Percentiles rank a stretch among this genome's conserved stretches.
These are phyloP conservation scores for Hypoxylon sp. DNA, from an alignment of 2,329 filamentous ascomycete genomes.

Conservation along the genomic window DNA sequence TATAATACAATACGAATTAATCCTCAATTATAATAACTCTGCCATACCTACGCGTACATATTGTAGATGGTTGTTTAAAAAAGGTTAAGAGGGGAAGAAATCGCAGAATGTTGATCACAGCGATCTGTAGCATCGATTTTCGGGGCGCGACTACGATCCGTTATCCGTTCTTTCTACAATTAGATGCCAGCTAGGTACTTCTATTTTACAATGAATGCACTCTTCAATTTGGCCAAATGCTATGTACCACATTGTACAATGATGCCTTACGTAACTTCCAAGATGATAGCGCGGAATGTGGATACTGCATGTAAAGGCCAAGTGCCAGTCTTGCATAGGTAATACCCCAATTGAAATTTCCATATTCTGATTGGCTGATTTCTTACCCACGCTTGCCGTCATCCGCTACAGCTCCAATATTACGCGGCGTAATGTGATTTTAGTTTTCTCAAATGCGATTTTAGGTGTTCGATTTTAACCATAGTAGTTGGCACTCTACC, in stretches of 20 bases:
- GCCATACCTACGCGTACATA: constrained; percentile 8
- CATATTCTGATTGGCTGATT: constrained; percentile 15
- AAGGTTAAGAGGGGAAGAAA: constrained; percentile 32
- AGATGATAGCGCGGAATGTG: constrained; percentile 6
- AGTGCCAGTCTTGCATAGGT: constrained; percentile 12
- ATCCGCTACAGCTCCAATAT: background rate
- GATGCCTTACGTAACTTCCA: constrained; percentile 28
- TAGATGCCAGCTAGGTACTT: constrained; percentile 9
- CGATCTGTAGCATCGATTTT: constrained; percentile 18
- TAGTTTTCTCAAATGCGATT: background rate
- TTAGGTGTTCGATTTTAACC: background rate
- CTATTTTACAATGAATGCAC: background rate
- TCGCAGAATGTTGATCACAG: constrained; percentile 33
- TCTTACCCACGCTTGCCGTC: background rate
- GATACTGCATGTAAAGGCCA: constrained; percentile 4
- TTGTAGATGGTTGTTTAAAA: background rate
- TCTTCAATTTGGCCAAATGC: background rate
- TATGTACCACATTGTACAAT: constrained; percentile 28
- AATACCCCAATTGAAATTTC: constrained; percentile 23
- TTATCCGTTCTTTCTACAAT: constrained; percentile 4
- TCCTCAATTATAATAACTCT: constrained; percentile 6
- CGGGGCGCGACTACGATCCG: constrained; percentile 24
- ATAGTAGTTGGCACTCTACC: background rate
- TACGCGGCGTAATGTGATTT: constrained; percentile 11
- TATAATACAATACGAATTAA: constrained; percentile 3